phyloP scores from a whole-genome alignment of 2,329 filamentous ascomycete genomes.

The Trichophyton benhamiae region DNA sequence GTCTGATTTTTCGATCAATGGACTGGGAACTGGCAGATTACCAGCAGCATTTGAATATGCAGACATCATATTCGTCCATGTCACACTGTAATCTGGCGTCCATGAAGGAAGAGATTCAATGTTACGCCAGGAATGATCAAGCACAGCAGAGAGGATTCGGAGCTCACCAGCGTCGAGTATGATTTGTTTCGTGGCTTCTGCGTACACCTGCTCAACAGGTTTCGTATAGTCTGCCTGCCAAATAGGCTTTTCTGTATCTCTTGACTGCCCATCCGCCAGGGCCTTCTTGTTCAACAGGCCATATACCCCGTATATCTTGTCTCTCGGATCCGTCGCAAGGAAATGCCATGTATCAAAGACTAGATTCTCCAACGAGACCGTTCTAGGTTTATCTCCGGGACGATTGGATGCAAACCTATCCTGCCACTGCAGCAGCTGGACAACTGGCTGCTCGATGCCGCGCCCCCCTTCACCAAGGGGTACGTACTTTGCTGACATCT shows the following conservation, averaged over 20 bases:
- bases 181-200: constrained; percentile 9
- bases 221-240: constrained; percentile 11
- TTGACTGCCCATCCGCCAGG: background rate
- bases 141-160: constrained; percentile 6
- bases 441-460: constrained; percentile 5
- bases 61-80: constrained; percentile 8
- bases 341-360: constrained; percentile 12
- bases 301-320: constrained; percentile 12
- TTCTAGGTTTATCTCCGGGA: background rate
- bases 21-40: constrained; percentile 2
- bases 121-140: constrained; percentile 9
- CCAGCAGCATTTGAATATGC: constrained; percentile 3
- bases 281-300: constrained; percentile 7
- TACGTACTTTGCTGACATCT: constrained; percentile 5
- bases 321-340: constrained; percentile 10
- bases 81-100: constrained; percentile 10
- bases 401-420: constrained; percentile 1
- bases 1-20: background rate
- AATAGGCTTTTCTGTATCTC: background rate
- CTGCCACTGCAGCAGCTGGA: constrained; percentile 8
- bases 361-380: constrained; percentile 6
- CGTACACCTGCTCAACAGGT: constrained; percentile 10
- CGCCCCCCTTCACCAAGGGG: constrained; percentile 1
- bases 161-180: constrained; percentile 7
- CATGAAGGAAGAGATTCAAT: constrained; percentile 10